Conservation (phyloP, 2,329 filamentous ascomycete species). For the Gremmenia infestans region DNA sequence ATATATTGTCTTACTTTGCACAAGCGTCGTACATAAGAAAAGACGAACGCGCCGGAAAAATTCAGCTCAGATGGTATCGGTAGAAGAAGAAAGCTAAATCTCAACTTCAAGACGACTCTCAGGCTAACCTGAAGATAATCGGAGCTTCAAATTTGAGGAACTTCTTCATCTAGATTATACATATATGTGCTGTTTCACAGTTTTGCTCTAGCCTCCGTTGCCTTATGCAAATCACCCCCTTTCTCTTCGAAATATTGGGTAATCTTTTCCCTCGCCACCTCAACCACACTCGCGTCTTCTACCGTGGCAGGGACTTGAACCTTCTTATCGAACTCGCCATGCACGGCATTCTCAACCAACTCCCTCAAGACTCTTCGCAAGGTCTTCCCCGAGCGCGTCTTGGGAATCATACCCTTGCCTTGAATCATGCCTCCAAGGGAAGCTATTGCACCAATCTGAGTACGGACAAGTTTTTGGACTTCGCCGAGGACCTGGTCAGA, state of each 20-base stretch:
- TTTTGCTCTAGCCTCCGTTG: constrained; percentile 39
- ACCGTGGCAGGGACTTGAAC: constrained; percentile 79
- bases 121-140: too few relatives aligned
- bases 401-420: constrained; percentile 81
- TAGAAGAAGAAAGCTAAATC: too few relatives aligned
- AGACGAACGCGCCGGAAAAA: too few relatives aligned
- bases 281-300: constrained; percentile 72
- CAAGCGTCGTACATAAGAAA: too few relatives aligned
- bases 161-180: too few relatives aligned
- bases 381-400: constrained; percentile 90
- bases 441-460: constrained; percentile 83
- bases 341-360: constrained; percentile 74
- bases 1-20: too few relatives aligned
- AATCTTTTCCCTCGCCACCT: constrained; percentile 66
- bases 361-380: constrained; percentile 76
- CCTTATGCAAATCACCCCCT: constrained; percentile 24
- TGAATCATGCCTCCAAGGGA: constrained; percentile 81
- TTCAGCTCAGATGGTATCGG: too few relatives aligned
- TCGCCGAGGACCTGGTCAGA: constrained; percentile 46
- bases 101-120: too few relatives aligned
- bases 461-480: constrained; percentile 67
- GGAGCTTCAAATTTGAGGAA: too few relatives aligned
- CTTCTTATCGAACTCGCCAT: constrained; percentile 65
- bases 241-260: constrained; percentile 65
- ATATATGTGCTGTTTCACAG: constrained; percentile 33